Conservation (phyloP, 225 moss, liverwort and hornwort species). For the Physcomitrium patens region DNA sequence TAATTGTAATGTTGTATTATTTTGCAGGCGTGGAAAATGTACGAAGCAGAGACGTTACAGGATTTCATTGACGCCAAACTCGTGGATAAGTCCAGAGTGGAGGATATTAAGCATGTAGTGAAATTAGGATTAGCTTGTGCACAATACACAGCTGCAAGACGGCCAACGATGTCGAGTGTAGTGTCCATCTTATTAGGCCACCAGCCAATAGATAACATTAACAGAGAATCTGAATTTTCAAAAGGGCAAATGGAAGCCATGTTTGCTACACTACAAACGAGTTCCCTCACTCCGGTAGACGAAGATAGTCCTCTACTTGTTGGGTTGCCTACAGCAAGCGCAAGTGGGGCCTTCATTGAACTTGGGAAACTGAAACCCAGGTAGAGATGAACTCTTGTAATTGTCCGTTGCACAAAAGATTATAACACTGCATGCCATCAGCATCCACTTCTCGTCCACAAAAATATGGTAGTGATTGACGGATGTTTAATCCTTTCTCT, state of each 20-base stretch:
- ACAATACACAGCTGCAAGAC: constrained; percentile 33
- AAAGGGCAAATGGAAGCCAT: constrained; percentile 39
- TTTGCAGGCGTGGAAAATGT: constrained; percentile 49
- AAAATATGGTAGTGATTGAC: no score
- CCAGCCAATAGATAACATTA: constrained; percentile 23
- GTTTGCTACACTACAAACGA: constrained; percentile 38
- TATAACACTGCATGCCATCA: background rate
- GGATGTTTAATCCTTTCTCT: no score
- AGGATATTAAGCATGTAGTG: constrained; percentile 36
- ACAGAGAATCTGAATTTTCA: constrained; percentile 34
- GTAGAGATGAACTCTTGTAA: constrained; percentile 4
- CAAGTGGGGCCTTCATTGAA: constrained; percentile 47
- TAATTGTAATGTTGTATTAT: background rate
- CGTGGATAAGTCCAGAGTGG: constrained; percentile 1
- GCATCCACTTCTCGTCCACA: no score
- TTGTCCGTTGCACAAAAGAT: background rate
- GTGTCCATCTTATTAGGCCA: constrained; percentile 35
- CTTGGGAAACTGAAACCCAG: constrained; percentile 50
- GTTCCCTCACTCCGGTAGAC: constrained; percentile 46
- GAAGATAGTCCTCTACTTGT: constrained; percentile 53
- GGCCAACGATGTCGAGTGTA: constrained; percentile 48
- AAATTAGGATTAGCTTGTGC: constrained; percentile 45
- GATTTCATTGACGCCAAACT: constrained; percentile 38
- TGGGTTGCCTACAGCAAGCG: constrained; percentile 51
- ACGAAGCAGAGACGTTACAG: constrained; percentile 15